Evolutionary conservation across 2,329 filamentous ascomycete species (phyloP), one percentile per base, ranked within the genome.

Genomic region (Penicillium sp.): DNA sequence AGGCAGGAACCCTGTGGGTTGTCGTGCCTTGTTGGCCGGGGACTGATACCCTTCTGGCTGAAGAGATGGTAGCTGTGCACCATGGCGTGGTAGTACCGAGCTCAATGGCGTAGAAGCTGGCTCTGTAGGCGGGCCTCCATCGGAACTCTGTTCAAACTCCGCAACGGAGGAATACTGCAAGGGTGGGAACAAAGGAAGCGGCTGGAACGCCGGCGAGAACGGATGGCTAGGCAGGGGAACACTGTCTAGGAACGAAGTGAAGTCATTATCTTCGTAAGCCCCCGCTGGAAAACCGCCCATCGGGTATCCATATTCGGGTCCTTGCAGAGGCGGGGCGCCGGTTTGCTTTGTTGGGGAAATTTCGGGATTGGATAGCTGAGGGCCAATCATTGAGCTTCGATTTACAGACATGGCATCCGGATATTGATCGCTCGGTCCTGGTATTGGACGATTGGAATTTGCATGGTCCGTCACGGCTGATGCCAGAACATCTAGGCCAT

Each of bases 221-320:
- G 70, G 68, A 22, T 73, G 69, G 43, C 65, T 73, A 2, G 71
- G 70, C 14, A 73, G 51, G 0, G 70, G 68, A 11, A 73, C 69
- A 49, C 69, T 73, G 31, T 73, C 71, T 27, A 73, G 54, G 21
- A 73, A 73, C 0, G 71, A 72, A 2, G 71, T 73, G 21, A 73
- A 73, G 44, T 73, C 71, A 46, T 71, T 69, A 0, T 66, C 69
- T n/a, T 69, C 67, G 19, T 71, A 69, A 3, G 62, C 42, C 1
- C 55, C 52, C 0, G 66, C 42, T 1, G 61, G 22, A 10, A 64
- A 53, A 7, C 55, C 58, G 43, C 62, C 37, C 3, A 67, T 45
- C 2, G 57, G 24, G 19, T 66, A 66, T 7, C 62, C 64, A 57
- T 70, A 71, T 7, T 66, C 68, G 2, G 60, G 47, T 10, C 66